Percentiles rank a stretch among this genome's conserved stretches.
These are phyloP conservation scores for Phytophthora agathidicida DNA, from an alignment of 352 stramenopile species.

Conservation along the genomic window DNA sequence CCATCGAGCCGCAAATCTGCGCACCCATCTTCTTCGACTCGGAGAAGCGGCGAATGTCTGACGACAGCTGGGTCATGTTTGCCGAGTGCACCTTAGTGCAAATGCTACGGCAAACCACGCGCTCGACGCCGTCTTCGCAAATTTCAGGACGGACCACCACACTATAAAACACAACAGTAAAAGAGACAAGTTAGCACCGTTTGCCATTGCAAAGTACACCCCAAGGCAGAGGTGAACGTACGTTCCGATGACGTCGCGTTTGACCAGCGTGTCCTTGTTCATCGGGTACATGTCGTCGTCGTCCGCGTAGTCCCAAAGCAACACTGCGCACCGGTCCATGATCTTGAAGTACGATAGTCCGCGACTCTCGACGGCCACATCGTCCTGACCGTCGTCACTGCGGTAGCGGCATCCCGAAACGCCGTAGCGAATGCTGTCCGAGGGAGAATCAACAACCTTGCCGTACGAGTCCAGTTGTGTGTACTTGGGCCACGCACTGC, in stretches of 20 bases:
- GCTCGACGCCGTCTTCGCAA: slow-evolving; percentile 41
- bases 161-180: slow-evolving; percentile 19
- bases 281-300: slow-evolving; percentile 40
- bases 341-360: slow-evolving; percentile 43
- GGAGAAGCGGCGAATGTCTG: slow-evolving; percentile 33
- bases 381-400: slow-evolving; percentile 35
- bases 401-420: slow-evolving; percentile 36
- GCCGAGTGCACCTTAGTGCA: slow-evolving; percentile 43
- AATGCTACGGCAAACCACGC: slow-evolving; percentile 40
- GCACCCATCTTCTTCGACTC: slow-evolving; percentile 40
- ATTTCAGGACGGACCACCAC: slow-evolving; percentile 38
- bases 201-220: neutral
- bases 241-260: slow-evolving; percentile 45
- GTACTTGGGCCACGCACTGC: slow-evolving; percentile 36
- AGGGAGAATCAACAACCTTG: slow-evolving; percentile 32
- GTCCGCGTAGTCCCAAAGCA: slow-evolving; percentile 41
- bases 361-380: slow-evolving; percentile 33
- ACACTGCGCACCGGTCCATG: slow-evolving; percentile 26
- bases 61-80: slow-evolving; percentile 21
- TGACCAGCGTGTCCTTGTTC: slow-evolving; percentile 28
- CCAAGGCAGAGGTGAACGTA: slow-evolving; percentile 17
- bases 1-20: slow-evolving; percentile 36
- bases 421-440: slow-evolving; percentile 37
- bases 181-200: slow-evolving; percentile 15
- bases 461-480: slow-evolving; percentile 33